phyloP scores from a whole-genome alignment of 768 basidiomycete genomes.

The Sporobolomyces pararoseus region DNA sequence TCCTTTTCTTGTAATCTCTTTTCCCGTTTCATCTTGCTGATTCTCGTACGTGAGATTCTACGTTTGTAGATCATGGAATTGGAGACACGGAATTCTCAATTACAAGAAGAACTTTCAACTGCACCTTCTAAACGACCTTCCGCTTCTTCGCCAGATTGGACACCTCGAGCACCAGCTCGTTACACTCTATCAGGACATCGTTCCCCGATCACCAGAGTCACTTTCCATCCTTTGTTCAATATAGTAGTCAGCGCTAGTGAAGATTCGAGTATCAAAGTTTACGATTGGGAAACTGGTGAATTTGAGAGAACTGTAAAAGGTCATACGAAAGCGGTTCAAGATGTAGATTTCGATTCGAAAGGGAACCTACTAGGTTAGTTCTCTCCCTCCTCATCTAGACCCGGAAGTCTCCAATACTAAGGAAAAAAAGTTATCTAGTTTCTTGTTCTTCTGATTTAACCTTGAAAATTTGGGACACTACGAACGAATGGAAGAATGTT shows the following conservation, averaged over 20 bases:
- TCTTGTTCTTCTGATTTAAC: constrained; percentile 82
- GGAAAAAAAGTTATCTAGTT: constrained; percentile 48
- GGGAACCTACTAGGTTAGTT: constrained; percentile 70
- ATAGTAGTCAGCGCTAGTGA: constrained; percentile 79
- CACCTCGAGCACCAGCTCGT: constrained; percentile 77
- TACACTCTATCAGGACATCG: constrained; percentile 74
- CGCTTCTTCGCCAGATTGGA: constrained; percentile 64
- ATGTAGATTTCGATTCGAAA: constrained; percentile 82
- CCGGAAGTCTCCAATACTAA: not conserved
- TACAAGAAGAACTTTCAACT: constrained; percentile 68
- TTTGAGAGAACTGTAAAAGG: constrained; percentile 87
- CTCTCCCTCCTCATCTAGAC: constrained; percentile 26
- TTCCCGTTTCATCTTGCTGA: not conserved
- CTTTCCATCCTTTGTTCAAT: constrained; percentile 82
- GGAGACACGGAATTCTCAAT: constrained; percentile 71
- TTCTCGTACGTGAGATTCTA: not conserved
- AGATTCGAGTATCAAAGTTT: constrained; percentile 84
- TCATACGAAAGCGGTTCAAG: constrained; percentile 81
- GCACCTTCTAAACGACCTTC: constrained; percentile 54
- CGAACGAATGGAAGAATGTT: constrained; percentile 82
- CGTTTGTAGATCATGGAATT: constrained; percentile 81
- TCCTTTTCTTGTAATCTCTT: not conserved
- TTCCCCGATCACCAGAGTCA: constrained; percentile 67
- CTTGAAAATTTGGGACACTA: constrained; percentile 86
- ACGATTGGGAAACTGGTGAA: constrained; percentile 96